Evolutionary conservation across 1,284 basidiomycete species (phyloP).

Genomic region (Pseudozyma tsukubaensis): DNA sequence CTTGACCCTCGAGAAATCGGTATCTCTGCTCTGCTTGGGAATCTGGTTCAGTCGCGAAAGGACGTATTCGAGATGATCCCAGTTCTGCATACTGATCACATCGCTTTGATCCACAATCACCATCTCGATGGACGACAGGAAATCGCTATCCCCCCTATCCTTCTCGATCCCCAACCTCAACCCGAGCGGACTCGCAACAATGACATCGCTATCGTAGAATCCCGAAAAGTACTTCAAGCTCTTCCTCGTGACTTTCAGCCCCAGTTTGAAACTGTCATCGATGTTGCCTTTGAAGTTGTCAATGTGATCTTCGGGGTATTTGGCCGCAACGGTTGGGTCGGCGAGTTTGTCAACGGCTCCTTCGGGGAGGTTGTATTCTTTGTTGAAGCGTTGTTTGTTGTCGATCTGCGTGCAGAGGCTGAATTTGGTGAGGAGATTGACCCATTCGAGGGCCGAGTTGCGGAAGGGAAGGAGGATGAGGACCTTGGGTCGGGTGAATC

Average conservation of each 20-base stretch:
- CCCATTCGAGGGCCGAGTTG: slow-evolving; percentile 84
- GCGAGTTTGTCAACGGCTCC: slow-evolving; percentile 85
- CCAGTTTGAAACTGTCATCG: slow-evolving; percentile 93
- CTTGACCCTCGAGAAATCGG: slow-evolving; percentile 96
- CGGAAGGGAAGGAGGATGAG: slow-evolving; percentile 93
- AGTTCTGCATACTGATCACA: slow-evolving; percentile 96
- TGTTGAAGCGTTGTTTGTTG: slow-evolving; percentile 82
- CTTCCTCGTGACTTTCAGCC: slow-evolving; percentile 91
- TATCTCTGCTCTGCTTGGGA: slow-evolving; percentile 89
- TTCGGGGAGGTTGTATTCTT: slow-evolving; percentile 84
- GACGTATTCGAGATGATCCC: slow-evolving; percentile 95
- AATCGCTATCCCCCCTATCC: slow-evolving; percentile 81
- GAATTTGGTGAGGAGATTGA: slow-evolving; percentile 46
- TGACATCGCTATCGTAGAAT: slow-evolving; percentile 90
- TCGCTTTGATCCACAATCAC: slow-evolving; percentile 94
- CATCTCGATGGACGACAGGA: slow-evolving; percentile 92
- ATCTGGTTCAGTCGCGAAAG: slow-evolving; percentile 85
- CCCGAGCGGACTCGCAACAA: slow-evolving; percentile 92
- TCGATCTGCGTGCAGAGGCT: slow-evolving; percentile 60
- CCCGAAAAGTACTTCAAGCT: slow-evolving; percentile 86
- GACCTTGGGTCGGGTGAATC: slow-evolving; percentile 94
- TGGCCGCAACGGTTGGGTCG: slow-evolving; percentile 71
- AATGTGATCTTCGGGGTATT: slow-evolving; percentile 88
- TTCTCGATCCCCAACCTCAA: slow-evolving; percentile 92
- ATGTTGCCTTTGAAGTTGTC: slow-evolving; percentile 96